Evolutionary conservation across 140 eudicot species (phyloP).

Genomic region (Cichorium intybus): DNA sequence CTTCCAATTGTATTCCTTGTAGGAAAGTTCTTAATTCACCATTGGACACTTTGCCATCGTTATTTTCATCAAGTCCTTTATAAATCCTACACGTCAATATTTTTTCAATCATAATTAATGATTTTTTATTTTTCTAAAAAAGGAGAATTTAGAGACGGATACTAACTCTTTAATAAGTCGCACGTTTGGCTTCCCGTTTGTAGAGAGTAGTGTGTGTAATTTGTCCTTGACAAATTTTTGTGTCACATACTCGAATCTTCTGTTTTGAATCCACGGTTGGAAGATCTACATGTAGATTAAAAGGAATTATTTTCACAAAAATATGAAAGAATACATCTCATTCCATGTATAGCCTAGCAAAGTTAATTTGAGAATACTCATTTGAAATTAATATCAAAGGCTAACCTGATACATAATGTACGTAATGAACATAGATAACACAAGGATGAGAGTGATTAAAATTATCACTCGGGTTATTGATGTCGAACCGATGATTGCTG

Average conservation of each 20-base stretch:
- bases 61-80: conserved; percentile 44
- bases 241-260: conserved; percentile 47
- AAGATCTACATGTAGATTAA: conserved; percentile 34
- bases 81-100: conserved; percentile 36
- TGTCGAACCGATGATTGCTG: conserved; percentile 36
- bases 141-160: neutral
- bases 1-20: conserved; percentile 44
- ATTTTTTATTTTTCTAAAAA: neutral
- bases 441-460: conserved; percentile 52
- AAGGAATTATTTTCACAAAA: neutral
- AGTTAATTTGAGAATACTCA: neutral
- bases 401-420: conserved; percentile 72
- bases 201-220: conserved; percentile 36
- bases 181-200: conserved; percentile 51
- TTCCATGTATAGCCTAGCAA: neutral
- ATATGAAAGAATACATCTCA: neutral
- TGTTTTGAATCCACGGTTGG: conserved; percentile 53
- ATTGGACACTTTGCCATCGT: conserved; percentile 42
- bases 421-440: conserved; percentile 39
- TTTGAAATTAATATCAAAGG: conserved; percentile 8
- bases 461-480: conserved; percentile 44
- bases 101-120: neutral
- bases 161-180: conserved; percentile 44
- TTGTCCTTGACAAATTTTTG: conserved; percentile 45
- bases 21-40: conserved; percentile 49